Percentiles rank a stretch among this genome's conserved stretches.
phyloP scores from a whole-genome alignment of 441 rosid genomes.

The Pelargonium fulgidum region DNA sequence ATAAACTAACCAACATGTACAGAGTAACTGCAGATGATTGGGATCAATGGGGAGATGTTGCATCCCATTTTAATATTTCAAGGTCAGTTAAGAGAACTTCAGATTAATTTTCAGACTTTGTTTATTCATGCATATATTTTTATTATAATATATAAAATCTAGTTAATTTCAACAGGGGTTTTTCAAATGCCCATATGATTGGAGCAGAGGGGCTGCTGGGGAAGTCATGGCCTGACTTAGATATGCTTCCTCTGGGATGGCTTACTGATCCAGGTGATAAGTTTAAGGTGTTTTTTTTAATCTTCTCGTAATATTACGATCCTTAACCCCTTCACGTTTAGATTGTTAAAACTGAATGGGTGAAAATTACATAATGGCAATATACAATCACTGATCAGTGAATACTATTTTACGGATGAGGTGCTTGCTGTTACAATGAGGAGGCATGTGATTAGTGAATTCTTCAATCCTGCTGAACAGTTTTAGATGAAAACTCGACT shows the following conservation, averaged over 20 bases:
- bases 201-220: conserved; percentile 61
- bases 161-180: conserved; percentile 40
- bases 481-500: too few relatives aligned
- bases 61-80: conserved; percentile 68
- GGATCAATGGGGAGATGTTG: conserved; percentile 82
- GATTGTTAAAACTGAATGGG: too few relatives aligned
- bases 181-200: conserved; percentile 54
- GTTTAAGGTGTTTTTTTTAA: background rate
- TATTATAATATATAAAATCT: background rate
- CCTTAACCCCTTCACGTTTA: too few relatives aligned
- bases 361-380: too few relatives aligned
- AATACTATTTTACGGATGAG: too few relatives aligned
- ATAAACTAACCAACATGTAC: conserved; percentile 73
- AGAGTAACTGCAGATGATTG: conserved; percentile 87
- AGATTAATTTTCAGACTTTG: background rate
- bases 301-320: too few relatives aligned
- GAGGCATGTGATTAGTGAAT: too few relatives aligned
- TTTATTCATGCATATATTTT: background rate
- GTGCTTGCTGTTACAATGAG: too few relatives aligned
- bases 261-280: conserved; percentile 70
- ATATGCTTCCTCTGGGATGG: conserved; percentile 90
- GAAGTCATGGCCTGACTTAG: conserved; percentile 87
- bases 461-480: too few relatives aligned
- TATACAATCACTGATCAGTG: too few relatives aligned
- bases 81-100: conserved; percentile 35